phyloP scores from a whole-genome alignment of 345 rosid species.

The Citrus glauca region DNA sequence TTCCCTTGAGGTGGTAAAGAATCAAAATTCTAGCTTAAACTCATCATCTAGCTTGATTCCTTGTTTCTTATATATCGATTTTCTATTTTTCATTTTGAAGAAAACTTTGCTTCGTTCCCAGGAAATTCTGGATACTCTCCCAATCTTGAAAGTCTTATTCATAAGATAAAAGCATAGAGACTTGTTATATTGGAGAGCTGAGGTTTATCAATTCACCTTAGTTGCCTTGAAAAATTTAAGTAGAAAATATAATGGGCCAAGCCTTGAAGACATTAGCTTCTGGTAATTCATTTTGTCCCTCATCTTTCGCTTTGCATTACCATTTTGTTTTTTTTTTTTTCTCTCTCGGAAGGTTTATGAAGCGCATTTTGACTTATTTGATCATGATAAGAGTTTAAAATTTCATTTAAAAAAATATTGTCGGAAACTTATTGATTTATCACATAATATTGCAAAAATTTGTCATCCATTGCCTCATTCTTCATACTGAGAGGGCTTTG shows the following conservation, averaged over 20 bases:
- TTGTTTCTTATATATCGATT: too few relatives aligned
- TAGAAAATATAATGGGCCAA: not conserved
- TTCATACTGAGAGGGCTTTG: too few relatives aligned
- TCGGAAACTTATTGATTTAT: not conserved
- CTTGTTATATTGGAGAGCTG: not conserved
- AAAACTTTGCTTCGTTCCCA: not conserved
- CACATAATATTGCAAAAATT: not conserved
- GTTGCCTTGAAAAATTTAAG: not conserved
- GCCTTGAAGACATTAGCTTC: slow-evolving; percentile 12
- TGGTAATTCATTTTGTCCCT: slow-evolving; percentile 7
- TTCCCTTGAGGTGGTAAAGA: not conserved
- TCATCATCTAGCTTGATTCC: not conserved
- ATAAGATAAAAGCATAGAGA: not conserved
- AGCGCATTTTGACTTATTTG: too few relatives aligned
- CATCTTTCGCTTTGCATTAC: not conserved
- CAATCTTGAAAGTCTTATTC: not conserved
- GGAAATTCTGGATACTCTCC: not conserved
- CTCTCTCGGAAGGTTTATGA: not conserved
- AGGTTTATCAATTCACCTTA: not conserved
- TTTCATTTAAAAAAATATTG: too few relatives aligned
- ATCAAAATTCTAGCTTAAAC: not conserved
- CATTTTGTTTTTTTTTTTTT: not conserved
- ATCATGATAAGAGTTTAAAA: not conserved
- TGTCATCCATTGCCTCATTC: too few relatives aligned
- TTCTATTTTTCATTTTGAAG: not conserved